Conservation (phyloP, 768 basidiomycete genomes). For the Lactifluus subvellereus region DNA sequence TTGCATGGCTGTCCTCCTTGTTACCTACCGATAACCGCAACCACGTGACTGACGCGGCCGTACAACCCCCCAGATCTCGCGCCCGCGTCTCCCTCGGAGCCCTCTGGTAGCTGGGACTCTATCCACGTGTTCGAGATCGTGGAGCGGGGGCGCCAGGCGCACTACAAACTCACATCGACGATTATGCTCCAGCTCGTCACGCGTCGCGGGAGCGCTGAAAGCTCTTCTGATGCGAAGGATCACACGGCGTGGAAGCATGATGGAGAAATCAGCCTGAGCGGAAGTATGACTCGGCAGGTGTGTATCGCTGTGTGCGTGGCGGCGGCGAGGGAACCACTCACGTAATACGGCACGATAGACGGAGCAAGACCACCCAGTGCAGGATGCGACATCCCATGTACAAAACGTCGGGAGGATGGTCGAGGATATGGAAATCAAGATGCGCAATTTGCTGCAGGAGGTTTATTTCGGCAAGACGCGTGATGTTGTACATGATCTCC, state of each 20-base stretch:
- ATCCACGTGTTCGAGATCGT: constrained; percentile 95
- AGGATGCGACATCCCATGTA: constrained; percentile 79
- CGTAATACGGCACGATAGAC: constrained; percentile 41
- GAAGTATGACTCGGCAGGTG: constrained; percentile 97
- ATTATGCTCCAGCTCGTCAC: constrained; percentile 90
- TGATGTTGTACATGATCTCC: constrained; percentile 88
- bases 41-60: neutral
- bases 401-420: constrained; percentile 92
- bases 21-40: neutral
- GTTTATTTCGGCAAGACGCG: constrained; percentile 97
- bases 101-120: constrained; percentile 93
- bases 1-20: neutral
- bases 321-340: neutral
- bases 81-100: constrained; percentile 49
- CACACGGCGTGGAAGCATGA: constrained; percentile 47
- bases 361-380: constrained; percentile 81
- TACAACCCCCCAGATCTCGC: constrained; percentile 47
- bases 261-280: constrained; percentile 81
- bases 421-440: constrained; percentile 99
- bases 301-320: constrained; percentile 26
- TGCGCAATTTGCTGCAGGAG: constrained; percentile 92
- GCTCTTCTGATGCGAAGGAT: constrained; percentile 33
- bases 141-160: constrained; percentile 88
- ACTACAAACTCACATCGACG: constrained; percentile 96
- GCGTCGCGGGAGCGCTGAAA: constrained; percentile 29